Evolutionary conservation across 306 rosid species (phyloP), one percentile per base, ranked within the genome.

Genomic region (Cucurbita moschata): DNA sequence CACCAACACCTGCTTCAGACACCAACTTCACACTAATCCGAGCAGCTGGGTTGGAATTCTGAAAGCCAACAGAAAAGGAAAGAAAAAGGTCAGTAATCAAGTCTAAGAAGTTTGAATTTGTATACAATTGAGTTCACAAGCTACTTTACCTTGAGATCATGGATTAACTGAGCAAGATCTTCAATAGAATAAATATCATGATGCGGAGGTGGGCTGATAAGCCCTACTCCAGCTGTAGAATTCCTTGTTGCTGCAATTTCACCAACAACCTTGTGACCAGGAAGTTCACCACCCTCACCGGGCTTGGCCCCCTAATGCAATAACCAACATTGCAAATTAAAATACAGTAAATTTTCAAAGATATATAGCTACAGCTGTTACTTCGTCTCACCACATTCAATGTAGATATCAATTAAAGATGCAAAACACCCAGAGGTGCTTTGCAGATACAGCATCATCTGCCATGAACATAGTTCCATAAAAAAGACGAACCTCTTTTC

Each of bases 251-350:
- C 64, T 26, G 99, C 99, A 75, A 95, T 95, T 79, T 95, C 99
- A 77, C 99, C 97, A 19, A 86, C 73, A 73, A 95, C 99, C 85
- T 95, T 95, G 84, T 95, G 99, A 21, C 99, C 99, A 53, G 99
- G 99, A 82, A 95, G 99, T 82, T 95, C 99, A 69, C 99, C 99
- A 61, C 99, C 99, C 79, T 95, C 99, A 54, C 99, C 99, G 56
- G 99, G 99, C 83, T 95, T 95, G 79, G 99, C 99, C 47, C 99
- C 99, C 99, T 95, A 76, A 66, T 26, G 56, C 77, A 81, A 82
- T n/a, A 59, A 79, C 39, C 40, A 80, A 81, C 21, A 4, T 61
- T 16, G 42, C 35, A 75, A 50, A 65, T 86, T 78, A 79, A 71
- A 74, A 82, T 51, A 79, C 21, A 58, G 64, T 47, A 77, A 54